These are phyloP conservation scores for Colletotrichum scovillei DNA, from an alignment of 2,329 filamentous ascomycete species.

Conservation along the genomic window DNA sequence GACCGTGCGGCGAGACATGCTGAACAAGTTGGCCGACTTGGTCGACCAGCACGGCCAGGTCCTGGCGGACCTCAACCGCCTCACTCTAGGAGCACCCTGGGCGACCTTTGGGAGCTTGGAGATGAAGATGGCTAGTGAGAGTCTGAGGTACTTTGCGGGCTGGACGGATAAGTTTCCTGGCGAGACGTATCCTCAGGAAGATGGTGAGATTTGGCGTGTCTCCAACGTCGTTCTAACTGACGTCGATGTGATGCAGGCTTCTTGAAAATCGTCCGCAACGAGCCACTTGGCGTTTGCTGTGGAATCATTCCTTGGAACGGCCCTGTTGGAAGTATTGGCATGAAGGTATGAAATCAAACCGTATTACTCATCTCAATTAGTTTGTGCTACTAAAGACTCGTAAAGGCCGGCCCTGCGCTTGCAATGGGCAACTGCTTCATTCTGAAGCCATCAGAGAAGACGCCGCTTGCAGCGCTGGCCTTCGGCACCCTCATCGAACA, in stretches of 20 bases:
- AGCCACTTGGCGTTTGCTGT: constrained; percentile 42
- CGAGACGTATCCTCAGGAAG: constrained; percentile 46
- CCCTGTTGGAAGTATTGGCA: constrained; percentile 48
- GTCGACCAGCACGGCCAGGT: constrained; percentile 49
- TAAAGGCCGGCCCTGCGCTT: constrained; percentile 49
- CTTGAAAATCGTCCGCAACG: constrained; percentile 49
- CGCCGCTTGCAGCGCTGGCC: constrained; percentile 49
- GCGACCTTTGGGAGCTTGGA: constrained; percentile 57
- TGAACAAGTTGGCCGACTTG: constrained; percentile 57
- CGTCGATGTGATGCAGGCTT: constrained; percentile 40
- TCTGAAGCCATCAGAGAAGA: constrained; percentile 57
- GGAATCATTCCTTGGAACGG: constrained; percentile 55
- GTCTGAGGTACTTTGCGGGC: constrained; percentile 48
- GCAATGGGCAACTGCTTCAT: constrained; percentile 57
- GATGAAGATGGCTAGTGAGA: constrained; percentile 48
- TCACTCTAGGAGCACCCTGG: constrained; percentile 59
- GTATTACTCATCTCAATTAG: too few species aligned
- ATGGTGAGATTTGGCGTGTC: constrained; percentile 43
- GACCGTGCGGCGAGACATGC: constrained; percentile 49
- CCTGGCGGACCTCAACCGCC: constrained; percentile 53
- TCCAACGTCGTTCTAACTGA: not conserved
- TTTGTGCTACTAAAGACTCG: not conserved
- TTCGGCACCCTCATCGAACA: constrained; percentile 50
- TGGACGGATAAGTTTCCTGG: constrained; percentile 41
- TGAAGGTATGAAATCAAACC: constrained; percentile 45